Conservation (phyloP, 768 basidiomycete species). For the Russula foetens region DNA sequence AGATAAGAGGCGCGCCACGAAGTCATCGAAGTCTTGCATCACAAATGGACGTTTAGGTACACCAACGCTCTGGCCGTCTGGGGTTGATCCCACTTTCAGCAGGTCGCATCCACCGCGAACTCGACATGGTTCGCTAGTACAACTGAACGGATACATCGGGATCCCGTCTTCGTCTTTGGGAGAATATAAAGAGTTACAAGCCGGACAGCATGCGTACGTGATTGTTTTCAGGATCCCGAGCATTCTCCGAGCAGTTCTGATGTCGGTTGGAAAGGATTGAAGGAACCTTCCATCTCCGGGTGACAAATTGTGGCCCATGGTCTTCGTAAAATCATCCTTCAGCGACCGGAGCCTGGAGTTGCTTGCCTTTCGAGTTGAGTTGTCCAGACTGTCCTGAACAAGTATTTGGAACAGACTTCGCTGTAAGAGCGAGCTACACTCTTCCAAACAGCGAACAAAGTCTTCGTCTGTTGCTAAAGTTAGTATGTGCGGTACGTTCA, state of each 20-base stretch:
- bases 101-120: not conserved
- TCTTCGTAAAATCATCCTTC: not conserved
- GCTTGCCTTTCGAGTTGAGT: not conserved
- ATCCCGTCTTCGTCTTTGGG: not conserved
- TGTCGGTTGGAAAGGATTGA: not conserved
- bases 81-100: not conserved
- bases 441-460: not conserved
- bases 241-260: not conserved
- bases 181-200: not conserved
- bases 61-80: not conserved
- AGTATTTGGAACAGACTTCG: not conserved
- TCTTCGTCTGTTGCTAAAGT: not conserved
- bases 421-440: not conserved
- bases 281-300: not conserved
- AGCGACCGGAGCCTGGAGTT: not conserved
- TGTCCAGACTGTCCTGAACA: not conserved
- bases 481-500: not conserved
- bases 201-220: not conserved
- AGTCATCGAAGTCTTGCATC: too few species aligned
- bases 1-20: not conserved
- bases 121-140: not conserved
- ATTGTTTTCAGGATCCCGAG: not conserved
- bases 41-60: too few species aligned
- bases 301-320: not conserved
- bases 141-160: not conserved